These are phyloP conservation scores for Pleurotus djamor DNA, from an alignment of 768 basidiomycete genomes.

Conservation along the genomic window DNA sequence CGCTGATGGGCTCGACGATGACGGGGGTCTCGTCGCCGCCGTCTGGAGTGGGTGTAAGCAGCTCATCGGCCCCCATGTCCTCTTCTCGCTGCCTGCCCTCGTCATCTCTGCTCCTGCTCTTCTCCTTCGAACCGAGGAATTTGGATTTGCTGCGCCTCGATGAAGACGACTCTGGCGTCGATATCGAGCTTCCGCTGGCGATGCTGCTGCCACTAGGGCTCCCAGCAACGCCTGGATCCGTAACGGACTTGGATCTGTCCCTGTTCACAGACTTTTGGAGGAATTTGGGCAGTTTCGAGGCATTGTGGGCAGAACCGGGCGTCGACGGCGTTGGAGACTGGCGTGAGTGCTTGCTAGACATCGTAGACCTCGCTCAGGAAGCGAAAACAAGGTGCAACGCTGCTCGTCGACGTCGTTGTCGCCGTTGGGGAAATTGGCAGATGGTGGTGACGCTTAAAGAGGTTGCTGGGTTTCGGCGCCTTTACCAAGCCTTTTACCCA, in stretches of 20 bases:
- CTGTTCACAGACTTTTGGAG: constrained; percentile 56
- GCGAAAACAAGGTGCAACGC: neutral
- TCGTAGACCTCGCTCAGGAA: constrained; percentile 14
- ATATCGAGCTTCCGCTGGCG: constrained; percentile 24
- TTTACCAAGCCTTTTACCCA: neutral
- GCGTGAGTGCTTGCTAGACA: constrained; percentile 47
- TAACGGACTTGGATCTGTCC: constrained; percentile 58
- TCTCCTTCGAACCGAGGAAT: constrained; percentile 29
- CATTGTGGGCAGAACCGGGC: constrained; percentile 32
- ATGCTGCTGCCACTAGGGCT: constrained; percentile 38
- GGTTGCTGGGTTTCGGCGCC: constrained; percentile 1
- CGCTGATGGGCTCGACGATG: constrained; percentile 61
- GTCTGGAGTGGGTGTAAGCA: constrained; percentile 15
- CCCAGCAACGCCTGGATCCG: constrained; percentile 31
- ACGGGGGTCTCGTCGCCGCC: constrained; percentile 52
- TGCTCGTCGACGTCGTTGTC: constrained; percentile 2
- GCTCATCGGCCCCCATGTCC: neutral
- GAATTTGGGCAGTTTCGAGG: constrained; percentile 65
- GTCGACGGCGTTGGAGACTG: constrained; percentile 38
- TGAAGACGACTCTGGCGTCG: constrained; percentile 23
- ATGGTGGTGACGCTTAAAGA: constrained; percentile 1
- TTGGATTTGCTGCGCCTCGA: constrained; percentile 28
- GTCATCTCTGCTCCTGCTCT: constrained; percentile 29
- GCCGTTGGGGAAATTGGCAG: neutral
- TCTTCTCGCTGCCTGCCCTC: neutral